These are phyloP conservation scores for Closterium sp. DNA, from an alignment of 139 green algal genomes.

Conservation along the genomic window DNA sequence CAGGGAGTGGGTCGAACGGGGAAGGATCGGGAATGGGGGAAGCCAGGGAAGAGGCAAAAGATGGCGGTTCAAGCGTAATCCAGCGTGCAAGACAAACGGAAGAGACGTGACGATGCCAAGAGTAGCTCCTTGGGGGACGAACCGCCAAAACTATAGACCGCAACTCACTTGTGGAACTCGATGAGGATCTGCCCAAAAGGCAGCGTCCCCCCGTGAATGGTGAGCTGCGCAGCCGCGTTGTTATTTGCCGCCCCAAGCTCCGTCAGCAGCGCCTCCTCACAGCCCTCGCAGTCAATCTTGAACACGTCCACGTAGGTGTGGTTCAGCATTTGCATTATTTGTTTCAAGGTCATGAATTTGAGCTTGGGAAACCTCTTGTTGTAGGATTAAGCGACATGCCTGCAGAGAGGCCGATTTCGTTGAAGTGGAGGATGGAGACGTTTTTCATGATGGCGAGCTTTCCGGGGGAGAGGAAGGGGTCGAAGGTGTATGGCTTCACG, in stretches of 20 bases:
- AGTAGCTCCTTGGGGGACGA: no score
- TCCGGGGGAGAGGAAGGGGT: not conserved
- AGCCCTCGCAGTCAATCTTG: constrained; percentile 10
- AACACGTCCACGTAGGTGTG: not conserved
- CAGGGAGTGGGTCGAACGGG: no score
- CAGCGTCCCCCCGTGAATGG: not conserved
- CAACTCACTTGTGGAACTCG: not conserved
- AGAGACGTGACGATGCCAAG: no score
- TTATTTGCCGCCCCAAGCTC: not conserved
- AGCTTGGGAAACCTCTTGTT: not conserved
- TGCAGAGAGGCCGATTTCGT: not conserved
- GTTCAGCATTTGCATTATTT: not conserved
- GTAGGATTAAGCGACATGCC: not conserved
- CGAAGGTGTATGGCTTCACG: not conserved
- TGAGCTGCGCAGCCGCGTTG: not conserved
- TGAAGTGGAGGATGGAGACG: not conserved
- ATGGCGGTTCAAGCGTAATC: not conserved
- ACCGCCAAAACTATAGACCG: no score
- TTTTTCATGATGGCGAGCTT: not conserved
- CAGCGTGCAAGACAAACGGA: no score
- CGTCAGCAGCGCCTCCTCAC: not conserved
- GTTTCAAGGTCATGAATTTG: not conserved
- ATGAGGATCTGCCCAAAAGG: not conserved
- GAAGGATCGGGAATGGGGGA: no score
- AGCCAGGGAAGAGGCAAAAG: no score